Evolutionary conservation across 1,284 basidiomycete species (phyloP).

Genomic region (Sporisorium scitamineum): DNA sequence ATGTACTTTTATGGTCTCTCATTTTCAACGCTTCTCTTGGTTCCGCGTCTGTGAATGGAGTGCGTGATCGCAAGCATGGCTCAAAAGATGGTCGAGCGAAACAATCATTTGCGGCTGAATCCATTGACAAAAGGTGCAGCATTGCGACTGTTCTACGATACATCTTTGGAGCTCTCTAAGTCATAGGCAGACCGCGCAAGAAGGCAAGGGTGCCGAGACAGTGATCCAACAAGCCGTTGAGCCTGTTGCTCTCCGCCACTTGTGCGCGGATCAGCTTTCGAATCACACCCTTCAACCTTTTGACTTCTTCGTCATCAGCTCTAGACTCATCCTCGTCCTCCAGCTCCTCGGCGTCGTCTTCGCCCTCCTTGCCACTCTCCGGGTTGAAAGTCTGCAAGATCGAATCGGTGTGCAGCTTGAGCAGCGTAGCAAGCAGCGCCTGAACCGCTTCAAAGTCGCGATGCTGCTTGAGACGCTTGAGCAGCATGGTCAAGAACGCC

Average conservation of each 20-base stretch:
- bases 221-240: slow-evolving; percentile 63
- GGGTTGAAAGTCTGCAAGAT: slow-evolving; percentile 33
- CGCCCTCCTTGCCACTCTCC: slow-evolving; percentile 81
- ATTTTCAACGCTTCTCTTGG: background rate
- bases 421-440: slow-evolving; percentile 84
- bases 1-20: slow-evolving; percentile 13
- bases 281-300: slow-evolving; percentile 45
- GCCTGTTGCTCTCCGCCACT: slow-evolving; percentile 47
- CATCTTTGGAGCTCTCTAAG: slow-evolving; percentile 7
- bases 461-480: slow-evolving; percentile 79
- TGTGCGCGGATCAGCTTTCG: slow-evolving; percentile 52
- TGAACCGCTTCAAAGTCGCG: slow-evolving; percentile 96
- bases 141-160: background rate
- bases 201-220: slow-evolving; percentile 64
- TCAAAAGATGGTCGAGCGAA: no score
- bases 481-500: slow-evolving; percentile 81
- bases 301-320: slow-evolving; percentile 31
- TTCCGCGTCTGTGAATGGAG: background rate
- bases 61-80: background rate
- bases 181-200: slow-evolving; percentile 63
- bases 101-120: no score
- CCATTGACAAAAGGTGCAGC: background rate
- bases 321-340: slow-evolving; percentile 19
- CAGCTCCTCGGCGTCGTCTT: slow-evolving; percentile 23
- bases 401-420: slow-evolving; percentile 83